Base-by-base conservation (phyloP, 805 yeast genomes). In the Barnettozyma pratensis region DNA sequence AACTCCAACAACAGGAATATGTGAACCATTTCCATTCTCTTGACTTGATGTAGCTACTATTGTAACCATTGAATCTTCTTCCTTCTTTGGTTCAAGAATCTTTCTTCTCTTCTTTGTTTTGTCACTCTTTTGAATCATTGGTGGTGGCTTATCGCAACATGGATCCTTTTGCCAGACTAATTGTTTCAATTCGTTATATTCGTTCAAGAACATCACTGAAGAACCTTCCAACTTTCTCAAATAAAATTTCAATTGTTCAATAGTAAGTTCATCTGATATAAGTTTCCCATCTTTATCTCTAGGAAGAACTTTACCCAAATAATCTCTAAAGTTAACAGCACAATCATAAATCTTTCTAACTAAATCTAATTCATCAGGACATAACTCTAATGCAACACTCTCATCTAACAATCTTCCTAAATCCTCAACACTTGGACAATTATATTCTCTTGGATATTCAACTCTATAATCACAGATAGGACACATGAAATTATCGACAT, bases 181-280 rank as follows among this genome's bases (percentile, higher is more conserved):
- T 34, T 52, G 58, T 41, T 67, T 59, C 50, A 66, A 48, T 34
- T 46, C 57, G 47, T 61, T 64, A 42, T 52, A 59, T 47, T 71
- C 79, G 61, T 65, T 53, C 2, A 54, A 50, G 37, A 72, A 50
- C 41, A 64, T 35, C 2, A 73, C 56, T 40, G 66, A 65, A 14
- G 75, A 65, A 4, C 80, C 83, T 41, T 69, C 72, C 37, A 79
- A 51, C 57, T 80, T 79, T 45, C 81, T 66, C 47, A 77, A 51
- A 44, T 69, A 71, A 49, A 71, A 74, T 44, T 74, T 68, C 32
- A 77, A 43, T 50, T 66, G 57, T 3, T 54, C 47, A 6, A 66
- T 19, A 5, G 43, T 19, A 6, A 34, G 25, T n/a, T 49, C 45
- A 27, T 67, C 56, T 2, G 56, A 57, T 7, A 59, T 61, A 4